Conservation (phyloP, 2,329 filamentous ascomycete genomes). For the Sporothrix sp. region DNA sequence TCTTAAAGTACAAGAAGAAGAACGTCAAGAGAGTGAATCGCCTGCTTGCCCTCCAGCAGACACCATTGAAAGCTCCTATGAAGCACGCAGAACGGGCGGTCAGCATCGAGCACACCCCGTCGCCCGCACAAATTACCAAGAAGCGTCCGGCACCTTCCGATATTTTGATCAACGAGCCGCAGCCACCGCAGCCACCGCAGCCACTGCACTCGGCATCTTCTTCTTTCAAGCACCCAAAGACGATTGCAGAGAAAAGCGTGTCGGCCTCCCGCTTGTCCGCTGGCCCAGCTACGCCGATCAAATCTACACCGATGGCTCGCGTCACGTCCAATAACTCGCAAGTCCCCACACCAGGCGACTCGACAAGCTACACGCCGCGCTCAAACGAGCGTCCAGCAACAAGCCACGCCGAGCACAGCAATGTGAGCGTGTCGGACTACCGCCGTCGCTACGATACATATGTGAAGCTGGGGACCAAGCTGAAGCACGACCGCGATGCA, state of each 20-base stretch:
- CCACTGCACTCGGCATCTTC: conserved; percentile 15
- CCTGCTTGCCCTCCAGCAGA: conserved; percentile 36
- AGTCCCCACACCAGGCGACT: conserved; percentile 40
- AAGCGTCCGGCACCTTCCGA: conserved; percentile 38
- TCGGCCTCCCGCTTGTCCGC: conserved; percentile 22
- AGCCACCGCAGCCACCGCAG: conserved; percentile 18
- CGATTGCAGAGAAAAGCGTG: conserved; percentile 31
- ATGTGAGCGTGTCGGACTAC: conserved; percentile 23
- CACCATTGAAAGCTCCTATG: conserved; percentile 28
- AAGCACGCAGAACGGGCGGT: conserved; percentile 31
- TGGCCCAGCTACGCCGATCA: conserved; percentile 42
- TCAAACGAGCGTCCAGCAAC: conserved; percentile 30
- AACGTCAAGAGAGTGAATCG: conserved; percentile 35
- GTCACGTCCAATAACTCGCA: conserved; percentile 45
- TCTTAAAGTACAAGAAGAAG: conserved; percentile 40
- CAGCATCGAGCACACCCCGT: conserved; percentile 32
- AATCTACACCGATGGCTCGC: conserved; percentile 41
- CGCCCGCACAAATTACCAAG: conserved; percentile 31
- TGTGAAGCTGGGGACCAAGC: conserved; percentile 34
- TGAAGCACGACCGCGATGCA: conserved; percentile 47
- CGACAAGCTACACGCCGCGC: conserved; percentile 33
- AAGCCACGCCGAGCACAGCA: conserved; percentile 24
- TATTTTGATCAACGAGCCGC: too few relatives aligned
- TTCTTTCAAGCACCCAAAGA: conserved; percentile 25
- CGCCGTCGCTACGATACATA: conserved; percentile 30